Conservation (phyloP, 768 basidiomycete genomes). For the Amanita fuliginea region DNA sequence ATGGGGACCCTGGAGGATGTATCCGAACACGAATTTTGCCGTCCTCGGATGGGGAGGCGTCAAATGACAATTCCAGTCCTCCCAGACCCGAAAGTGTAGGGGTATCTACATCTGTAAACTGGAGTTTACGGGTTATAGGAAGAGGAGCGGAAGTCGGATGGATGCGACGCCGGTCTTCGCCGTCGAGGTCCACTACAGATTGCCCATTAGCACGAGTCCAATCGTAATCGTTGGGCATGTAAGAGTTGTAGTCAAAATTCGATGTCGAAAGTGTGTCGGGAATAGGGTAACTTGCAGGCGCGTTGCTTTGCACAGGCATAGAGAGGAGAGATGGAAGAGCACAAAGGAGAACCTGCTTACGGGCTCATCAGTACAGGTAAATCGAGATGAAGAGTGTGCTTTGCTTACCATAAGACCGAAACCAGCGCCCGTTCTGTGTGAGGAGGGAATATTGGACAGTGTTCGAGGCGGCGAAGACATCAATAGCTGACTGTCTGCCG, state of each 20-base stretch:
- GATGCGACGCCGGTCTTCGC: slow-evolving; percentile 22
- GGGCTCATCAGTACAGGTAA: neutral
- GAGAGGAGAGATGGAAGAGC: slow-evolving; percentile 68
- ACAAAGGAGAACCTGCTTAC: slow-evolving; percentile 61
- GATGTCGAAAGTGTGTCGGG: slow-evolving; percentile 27
- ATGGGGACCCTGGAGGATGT: slow-evolving; percentile 37
- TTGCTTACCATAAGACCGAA: slow-evolving; percentile 60
- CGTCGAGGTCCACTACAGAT: slow-evolving; percentile 38
- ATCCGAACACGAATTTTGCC: slow-evolving; percentile 69
- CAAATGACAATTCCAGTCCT: slow-evolving; percentile 65
- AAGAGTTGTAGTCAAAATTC: slow-evolving; percentile 36
- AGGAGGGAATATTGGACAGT: slow-evolving; percentile 25
- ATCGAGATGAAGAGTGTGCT: slow-evolving; percentile 12
- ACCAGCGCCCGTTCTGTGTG: slow-evolving; percentile 52
- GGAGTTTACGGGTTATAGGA: slow-evolving; percentile 35
- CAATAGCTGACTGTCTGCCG: slow-evolving; percentile 38
- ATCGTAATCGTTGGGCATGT: slow-evolving; percentile 42
- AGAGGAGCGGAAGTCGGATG: slow-evolving; percentile 19
- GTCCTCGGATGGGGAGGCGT: slow-evolving; percentile 49
- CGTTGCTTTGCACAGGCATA: slow-evolving; percentile 43
- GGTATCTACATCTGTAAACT: slow-evolving; percentile 44
- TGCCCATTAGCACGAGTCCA: slow-evolving; percentile 32
- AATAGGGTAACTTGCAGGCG: slow-evolving; percentile 42
- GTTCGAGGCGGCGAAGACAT: slow-evolving; percentile 30
- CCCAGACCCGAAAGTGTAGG: slow-evolving; percentile 37